These are phyloP conservation scores for Picea abies DNA, from an alignment of 83 land plant genomes.

Conservation along the genomic window DNA sequence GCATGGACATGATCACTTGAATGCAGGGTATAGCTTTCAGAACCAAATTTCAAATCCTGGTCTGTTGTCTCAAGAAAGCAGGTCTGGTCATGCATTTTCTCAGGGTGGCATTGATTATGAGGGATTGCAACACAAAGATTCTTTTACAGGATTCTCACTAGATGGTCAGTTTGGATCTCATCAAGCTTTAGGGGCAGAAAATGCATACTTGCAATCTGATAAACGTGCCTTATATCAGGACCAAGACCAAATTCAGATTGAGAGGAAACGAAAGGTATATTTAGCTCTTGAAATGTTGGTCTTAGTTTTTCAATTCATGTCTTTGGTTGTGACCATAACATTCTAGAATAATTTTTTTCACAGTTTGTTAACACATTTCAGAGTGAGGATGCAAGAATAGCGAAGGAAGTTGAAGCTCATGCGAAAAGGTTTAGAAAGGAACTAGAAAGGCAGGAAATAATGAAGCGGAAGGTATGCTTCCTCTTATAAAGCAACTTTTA, in stretches of 20 bases:
- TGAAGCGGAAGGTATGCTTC: slow-evolving; percentile 66
- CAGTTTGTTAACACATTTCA: slow-evolving; percentile 19
- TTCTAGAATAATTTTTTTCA: not conserved
- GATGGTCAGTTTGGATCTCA: slow-evolving; percentile 46
- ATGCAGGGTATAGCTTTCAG: slow-evolving; percentile 39
- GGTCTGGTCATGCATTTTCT: slow-evolving; percentile 30
- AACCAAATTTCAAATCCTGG: slow-evolving; percentile 32
- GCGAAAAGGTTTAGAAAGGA: slow-evolving; percentile 70
- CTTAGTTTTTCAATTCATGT: not conserved
- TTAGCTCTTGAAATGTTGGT: not conserved
- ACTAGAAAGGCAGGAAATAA: slow-evolving; percentile 72
- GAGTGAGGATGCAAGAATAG: slow-evolving; percentile 73
- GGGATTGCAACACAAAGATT: slow-evolving; percentile 19
- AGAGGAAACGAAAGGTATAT: slow-evolving; percentile 79
- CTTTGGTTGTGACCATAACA: slow-evolving; percentile 8
- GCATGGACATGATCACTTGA: slow-evolving; percentile 40
- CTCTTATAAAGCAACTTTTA: not conserved
- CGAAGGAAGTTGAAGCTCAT: slow-evolving; percentile 73
- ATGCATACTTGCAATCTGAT: slow-evolving; percentile 35
- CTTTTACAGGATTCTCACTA: slow-evolving; percentile 16
- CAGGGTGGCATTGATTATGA: slow-evolving; percentile 36
- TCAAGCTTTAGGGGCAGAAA: slow-evolving; percentile 33
- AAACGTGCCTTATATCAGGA: slow-evolving; percentile 28
- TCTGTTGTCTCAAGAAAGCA: slow-evolving; percentile 44
- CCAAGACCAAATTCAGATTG: slow-evolving; percentile 47